These are phyloP conservation scores for Globisporangium paroecandrum DNA, from an alignment of 352 stramenopile species.

Conservation along the genomic window DNA sequence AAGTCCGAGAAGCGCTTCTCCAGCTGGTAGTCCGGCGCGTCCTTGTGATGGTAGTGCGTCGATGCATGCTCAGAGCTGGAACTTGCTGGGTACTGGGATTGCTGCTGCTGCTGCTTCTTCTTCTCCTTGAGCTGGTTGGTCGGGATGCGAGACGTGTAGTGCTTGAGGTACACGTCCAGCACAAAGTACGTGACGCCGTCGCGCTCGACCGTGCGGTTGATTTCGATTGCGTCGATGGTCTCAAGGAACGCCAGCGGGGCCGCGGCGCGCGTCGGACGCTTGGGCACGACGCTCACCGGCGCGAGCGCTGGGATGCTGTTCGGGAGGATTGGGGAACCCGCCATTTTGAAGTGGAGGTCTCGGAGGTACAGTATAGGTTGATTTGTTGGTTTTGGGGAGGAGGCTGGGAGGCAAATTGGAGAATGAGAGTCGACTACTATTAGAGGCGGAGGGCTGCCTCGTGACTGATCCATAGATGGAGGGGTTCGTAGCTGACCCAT, in stretches of 20 bases:
- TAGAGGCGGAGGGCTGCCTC: neutral
- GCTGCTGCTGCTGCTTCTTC: neutral
- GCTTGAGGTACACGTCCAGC: constrained; percentile 55
- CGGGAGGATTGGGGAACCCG: neutral
- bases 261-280: neutral
- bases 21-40: constrained; percentile 30
- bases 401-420: neutral
- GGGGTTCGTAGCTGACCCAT: neutral
- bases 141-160: constrained; percentile 51
- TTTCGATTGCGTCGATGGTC: constrained; percentile 29
- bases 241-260: constrained; percentile 19
- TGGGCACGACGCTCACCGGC: neutral
- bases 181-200: constrained; percentile 29
- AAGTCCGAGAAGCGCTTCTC: constrained; percentile 36
- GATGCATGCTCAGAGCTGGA: neutral
- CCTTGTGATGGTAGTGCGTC: constrained; percentile 12
- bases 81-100: neutral
- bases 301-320: neutral
- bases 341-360: neutral
- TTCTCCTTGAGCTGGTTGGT: constrained; percentile 31
- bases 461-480: neutral
- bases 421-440: neutral
- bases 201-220: constrained; percentile 21
- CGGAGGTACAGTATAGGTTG: neutral
- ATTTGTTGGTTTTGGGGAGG: neutral